Base-by-base conservation (phyloP, 176 grass and related monocot genomes). In the Pharus latifolius region DNA sequence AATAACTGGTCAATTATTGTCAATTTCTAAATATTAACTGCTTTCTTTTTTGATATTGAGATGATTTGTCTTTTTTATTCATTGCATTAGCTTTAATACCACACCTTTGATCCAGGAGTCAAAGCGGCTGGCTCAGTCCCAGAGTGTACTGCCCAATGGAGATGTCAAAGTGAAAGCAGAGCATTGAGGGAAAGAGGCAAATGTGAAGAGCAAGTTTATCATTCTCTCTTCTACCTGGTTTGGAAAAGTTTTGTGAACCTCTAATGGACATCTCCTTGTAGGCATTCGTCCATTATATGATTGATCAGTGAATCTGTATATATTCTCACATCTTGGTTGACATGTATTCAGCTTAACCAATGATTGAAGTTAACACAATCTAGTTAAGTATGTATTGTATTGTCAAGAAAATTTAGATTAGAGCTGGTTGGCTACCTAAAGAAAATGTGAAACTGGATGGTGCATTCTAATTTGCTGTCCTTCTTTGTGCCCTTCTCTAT, bases 81-180 rank as follows among this genome's bases (percentile, higher is more conserved):
- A 15, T 2, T 28, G 43, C 13, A 27, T 76, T 31, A 70, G 22
- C 17, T 84, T 60, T 56, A 51, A 56, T 24, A 31, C n/a, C 38
- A 30, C 3, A 12, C 43, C 43, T 74, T 75, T 81, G 24, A 20
- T 74, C 25, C 72, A 97, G 94, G 89, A 97, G 34, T 79, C 86
- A 27, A 97, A 85, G 28, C 73, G 86, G 35, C 40, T 86, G 80
- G 83, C 89, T 80, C 89, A 92, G 67, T 92, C 86, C 1, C 94
- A 97, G 20, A 76, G 38, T 49, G 38, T 17, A 67, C 53, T 97
- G 80, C 81, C 94, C 42, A 90, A 97, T 75, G 94, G 94, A 58
- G 89, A 97, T 88, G 75, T 65, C 46, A 92, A 88, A 77, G 60
- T 92, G 49, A 97, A 97, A 73, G 15, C 74, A 6, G 94, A 97